phyloP scores from a whole-genome alignment of 2,329 filamentous ascomycete genomes.

The Fusarium ramigenum region DNA sequence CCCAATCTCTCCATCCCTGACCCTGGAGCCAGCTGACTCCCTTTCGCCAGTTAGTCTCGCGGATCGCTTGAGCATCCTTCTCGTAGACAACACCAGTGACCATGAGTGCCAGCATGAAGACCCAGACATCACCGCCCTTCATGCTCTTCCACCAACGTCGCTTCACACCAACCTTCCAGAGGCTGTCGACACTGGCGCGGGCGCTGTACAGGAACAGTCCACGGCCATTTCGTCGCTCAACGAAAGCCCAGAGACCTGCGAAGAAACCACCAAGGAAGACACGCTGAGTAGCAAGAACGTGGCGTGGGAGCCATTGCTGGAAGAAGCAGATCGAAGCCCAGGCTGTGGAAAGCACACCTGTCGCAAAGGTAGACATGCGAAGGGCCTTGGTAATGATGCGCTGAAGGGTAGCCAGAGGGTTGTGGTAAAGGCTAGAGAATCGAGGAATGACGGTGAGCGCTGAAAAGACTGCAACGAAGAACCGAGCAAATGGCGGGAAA shows the following conservation, averaged over 20 bases:
- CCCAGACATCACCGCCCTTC: slow-evolving; percentile 81
- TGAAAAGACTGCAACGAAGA: slow-evolving; percentile 80
- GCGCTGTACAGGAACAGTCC: slow-evolving; percentile 82
- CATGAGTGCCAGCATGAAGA: slow-evolving; percentile 84
- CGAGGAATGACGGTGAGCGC: slow-evolving; percentile 73
- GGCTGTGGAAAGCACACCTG: slow-evolving; percentile 82
- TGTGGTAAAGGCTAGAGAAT: slow-evolving; percentile 73
- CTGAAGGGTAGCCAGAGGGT: slow-evolving; percentile 74
- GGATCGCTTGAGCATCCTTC: slow-evolving; percentile 72
- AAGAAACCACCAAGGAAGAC: slow-evolving; percentile 91
- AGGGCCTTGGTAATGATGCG: slow-evolving; percentile 74
- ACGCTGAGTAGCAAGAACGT: slow-evolving; percentile 80
- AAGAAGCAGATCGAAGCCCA: slow-evolving; percentile 94
- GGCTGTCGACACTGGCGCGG: slow-evolving; percentile 79
- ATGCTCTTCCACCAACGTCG: slow-evolving; percentile 86
- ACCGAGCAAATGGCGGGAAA: slow-evolving; percentile 80
- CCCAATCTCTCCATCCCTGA: slow-evolving; percentile 78
- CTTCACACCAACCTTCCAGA: slow-evolving; percentile 97
- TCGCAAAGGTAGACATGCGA: slow-evolving; percentile 76
- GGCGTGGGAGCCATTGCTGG: slow-evolving; percentile 78
- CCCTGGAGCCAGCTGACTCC: slow-evolving; percentile 77
- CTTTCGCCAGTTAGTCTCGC: slow-evolving; percentile 74
- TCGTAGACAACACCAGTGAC: slow-evolving; percentile 83
- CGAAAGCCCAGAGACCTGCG: slow-evolving; percentile 84
- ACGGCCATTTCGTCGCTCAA: slow-evolving; percentile 72